A percentile compares a stretch with the other conserved stretches of the same genome.
Evolutionary conservation across 169 alveolate species (phyloP).

Genomic region (Amoebophrya sp.): DNA sequence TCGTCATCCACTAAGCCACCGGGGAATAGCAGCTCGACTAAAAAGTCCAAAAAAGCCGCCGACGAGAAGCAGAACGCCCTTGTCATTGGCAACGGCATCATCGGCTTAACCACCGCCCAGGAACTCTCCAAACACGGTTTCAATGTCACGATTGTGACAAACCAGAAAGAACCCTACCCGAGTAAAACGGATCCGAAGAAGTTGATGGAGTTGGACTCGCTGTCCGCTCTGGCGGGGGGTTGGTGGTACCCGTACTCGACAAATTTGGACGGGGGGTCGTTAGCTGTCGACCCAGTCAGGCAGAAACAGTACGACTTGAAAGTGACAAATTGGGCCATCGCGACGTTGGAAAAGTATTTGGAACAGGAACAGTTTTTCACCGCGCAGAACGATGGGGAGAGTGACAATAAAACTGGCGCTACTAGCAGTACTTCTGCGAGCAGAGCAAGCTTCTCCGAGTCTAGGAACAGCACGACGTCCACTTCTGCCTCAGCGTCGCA

Average conservation of each 20-base stretch:
- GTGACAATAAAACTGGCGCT: too few relatives aligned
- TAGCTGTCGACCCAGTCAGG: too few relatives aligned
- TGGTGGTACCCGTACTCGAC: slow-evolving; percentile 14
- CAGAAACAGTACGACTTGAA: too few relatives aligned
- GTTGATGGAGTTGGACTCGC: neutral
- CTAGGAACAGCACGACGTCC: too few relatives aligned
- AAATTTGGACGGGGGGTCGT: too few relatives aligned
- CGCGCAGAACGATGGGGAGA: too few relatives aligned
- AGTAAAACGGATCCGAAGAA: neutral
- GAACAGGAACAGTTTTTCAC: neutral
- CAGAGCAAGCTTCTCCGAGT: too few relatives aligned
- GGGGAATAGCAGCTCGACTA: neutral
- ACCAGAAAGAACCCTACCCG: neutral
- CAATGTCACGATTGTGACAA: neutral
- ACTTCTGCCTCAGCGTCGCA: too few relatives aligned
- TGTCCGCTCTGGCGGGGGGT: neutral
- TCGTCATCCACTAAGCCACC: too few relatives aligned
- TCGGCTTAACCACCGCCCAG: neutral
- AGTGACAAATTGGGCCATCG: neutral
- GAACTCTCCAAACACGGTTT: neutral
- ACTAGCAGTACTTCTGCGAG: too few relatives aligned
- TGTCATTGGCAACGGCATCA: neutral
- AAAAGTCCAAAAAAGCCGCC: neutral
- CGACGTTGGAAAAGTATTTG: neutral
- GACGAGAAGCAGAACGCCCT: neutral